phyloP scores from a whole-genome alignment of 257 asterid species.

The Nicotiana benthamiana region DNA sequence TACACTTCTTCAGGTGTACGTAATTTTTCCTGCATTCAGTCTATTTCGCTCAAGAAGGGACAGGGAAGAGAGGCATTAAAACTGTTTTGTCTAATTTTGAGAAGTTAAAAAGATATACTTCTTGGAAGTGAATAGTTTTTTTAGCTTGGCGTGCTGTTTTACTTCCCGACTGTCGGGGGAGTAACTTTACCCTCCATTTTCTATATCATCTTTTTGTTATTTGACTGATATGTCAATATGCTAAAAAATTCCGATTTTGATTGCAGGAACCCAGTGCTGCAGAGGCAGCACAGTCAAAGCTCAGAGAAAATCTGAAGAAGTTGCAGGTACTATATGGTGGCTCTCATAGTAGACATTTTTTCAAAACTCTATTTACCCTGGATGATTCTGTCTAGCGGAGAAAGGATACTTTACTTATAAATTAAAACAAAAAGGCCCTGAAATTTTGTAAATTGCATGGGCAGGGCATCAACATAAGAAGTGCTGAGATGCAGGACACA shows the following conservation, averaged over 20 bases:
- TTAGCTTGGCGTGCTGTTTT: background rate
- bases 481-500: conserved; percentile 83
- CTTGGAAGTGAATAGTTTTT: background rate
- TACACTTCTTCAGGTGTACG: conserved; percentile 58
- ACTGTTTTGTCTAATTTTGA: background rate
- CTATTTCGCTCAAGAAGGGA: background rate
- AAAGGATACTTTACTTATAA: too few relatives aligned
- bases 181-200: background rate
- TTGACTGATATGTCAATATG: background rate
- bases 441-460: background rate
- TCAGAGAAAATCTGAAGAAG: conserved; percentile 72
- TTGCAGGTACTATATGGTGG: conserved; percentile 52
- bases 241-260: background rate
- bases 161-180: background rate
- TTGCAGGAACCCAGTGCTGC: conserved; percentile 71
- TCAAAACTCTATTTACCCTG: background rate
- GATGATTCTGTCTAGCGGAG: background rate
- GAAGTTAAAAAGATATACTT: background rate
- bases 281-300: conserved; percentile 50
- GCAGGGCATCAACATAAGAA: conserved; percentile 79
- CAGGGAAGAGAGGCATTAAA: background rate
- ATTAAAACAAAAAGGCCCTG: background rate
- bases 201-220: background rate
- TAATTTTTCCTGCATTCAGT: conserved; percentile 4
- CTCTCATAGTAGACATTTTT: background rate